A percentile compares a stretch with the other conserved stretches of the same genome.
phyloP scores from a whole-genome alignment of 208 protist species.

The Angomonas ambiguus region DNA sequence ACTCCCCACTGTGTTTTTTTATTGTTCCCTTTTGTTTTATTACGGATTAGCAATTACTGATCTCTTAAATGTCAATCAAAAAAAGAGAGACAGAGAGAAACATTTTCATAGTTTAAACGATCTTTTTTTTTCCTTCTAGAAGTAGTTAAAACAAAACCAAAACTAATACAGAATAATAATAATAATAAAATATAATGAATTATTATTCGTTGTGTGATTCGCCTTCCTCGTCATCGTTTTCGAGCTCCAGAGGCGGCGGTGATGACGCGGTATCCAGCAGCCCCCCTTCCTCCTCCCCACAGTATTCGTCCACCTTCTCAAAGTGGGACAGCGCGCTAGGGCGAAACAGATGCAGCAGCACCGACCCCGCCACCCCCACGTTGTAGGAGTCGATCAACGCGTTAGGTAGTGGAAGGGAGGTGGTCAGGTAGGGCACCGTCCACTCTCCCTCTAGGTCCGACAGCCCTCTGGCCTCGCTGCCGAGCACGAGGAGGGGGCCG shows the following conservation, averaged over 20 bases:
- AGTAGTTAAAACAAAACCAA: too few relatives aligned
- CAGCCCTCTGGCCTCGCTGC: conserved; percentile 73
- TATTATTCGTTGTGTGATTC: too few relatives aligned
- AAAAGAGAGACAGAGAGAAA: too few relatives aligned
- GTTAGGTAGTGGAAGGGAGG: conserved; percentile 72
- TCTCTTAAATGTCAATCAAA: too few relatives aligned
- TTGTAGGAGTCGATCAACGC: conserved; percentile 67
- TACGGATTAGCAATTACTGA: too few relatives aligned
- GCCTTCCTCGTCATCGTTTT: too few relatives aligned
- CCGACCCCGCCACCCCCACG: conserved; percentile 72
- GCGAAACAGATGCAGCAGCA: conserved; percentile 69
- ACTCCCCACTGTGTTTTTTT: background rate
- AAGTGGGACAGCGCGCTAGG: conserved; percentile 48
- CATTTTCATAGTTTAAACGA: too few relatives aligned
- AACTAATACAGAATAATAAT: background rate
- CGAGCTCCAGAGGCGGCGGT: too few relatives aligned
- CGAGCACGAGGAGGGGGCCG: conserved; percentile 71
- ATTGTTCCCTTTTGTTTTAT: too few relatives aligned
- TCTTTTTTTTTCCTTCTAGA: too few relatives aligned
- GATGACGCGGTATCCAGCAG: too few relatives aligned
- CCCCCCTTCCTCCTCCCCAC: background rate
- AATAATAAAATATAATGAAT: too few relatives aligned
- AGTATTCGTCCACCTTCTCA: conserved; percentile 10
- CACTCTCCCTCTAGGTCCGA: conserved; percentile 42
- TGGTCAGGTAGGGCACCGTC: conserved; percentile 46